Evolutionary conservation across 306 rosid genomes (phyloP).

Genomic region (Vachellia collinsii): DNA sequence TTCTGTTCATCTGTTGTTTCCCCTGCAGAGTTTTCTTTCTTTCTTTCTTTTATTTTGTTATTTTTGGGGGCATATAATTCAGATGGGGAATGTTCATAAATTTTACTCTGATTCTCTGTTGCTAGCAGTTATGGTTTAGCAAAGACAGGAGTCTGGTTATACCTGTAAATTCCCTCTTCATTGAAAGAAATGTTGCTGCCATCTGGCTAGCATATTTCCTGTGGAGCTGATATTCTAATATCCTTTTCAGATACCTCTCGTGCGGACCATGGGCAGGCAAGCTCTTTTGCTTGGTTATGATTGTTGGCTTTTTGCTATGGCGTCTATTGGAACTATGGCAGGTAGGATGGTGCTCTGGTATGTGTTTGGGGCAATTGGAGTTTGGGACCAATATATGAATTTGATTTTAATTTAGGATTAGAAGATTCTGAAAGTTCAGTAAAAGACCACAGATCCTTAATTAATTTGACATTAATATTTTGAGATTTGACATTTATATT

Average conservation of each 20-base stretch:
- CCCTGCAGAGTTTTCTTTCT: too few species aligned
- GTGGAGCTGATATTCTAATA: conserved; percentile 29
- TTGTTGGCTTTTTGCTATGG: conserved; percentile 80
- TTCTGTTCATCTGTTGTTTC: not conserved
- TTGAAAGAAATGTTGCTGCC: conserved; percentile 17
- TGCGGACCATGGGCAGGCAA: conserved; percentile 96
- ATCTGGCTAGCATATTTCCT: conserved; percentile 2
- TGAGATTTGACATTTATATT: not conserved
- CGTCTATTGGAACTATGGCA: conserved; percentile 69
- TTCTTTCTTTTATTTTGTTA: too few species aligned
- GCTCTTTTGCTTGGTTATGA: conserved; percentile 87
- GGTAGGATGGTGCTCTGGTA: conserved; percentile 46
- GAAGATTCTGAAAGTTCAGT: not conserved
- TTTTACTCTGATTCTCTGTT: not conserved
- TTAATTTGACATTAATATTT: not conserved
- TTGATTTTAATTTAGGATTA: not conserved
- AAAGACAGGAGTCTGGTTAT: conserved; percentile 10
- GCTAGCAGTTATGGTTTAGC: not conserved
- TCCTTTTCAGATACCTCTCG: conserved; percentile 64
- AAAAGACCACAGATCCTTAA: not conserved
- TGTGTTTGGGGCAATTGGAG: not conserved
- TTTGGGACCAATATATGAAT: not conserved
- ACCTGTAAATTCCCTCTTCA: conserved; percentile 8
- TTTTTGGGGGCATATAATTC: not conserved
- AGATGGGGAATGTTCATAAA: not conserved